These are phyloP conservation scores for Saccharomyces hybrid DNA, from an alignment of 1,139 yeast species.

Conservation along the genomic window DNA sequence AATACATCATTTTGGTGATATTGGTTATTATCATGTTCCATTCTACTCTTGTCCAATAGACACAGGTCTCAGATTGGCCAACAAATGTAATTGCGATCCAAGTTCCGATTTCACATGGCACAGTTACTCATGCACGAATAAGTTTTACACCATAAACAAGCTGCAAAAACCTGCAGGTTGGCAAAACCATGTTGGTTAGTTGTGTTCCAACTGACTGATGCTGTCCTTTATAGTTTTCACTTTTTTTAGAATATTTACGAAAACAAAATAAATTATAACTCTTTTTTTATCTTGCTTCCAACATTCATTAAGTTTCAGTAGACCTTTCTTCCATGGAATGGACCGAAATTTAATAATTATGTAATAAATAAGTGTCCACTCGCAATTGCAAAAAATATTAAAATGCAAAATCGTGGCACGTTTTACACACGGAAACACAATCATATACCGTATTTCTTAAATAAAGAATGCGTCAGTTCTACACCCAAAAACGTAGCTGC, in stretches of 20 bases:
- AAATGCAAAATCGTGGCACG: not conserved
- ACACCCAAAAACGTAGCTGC: constrained; percentile 97
- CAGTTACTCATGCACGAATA: constrained; percentile 76
- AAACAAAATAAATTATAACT: not conserved
- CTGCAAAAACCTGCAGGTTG: constrained; percentile 68
- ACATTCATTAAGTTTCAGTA: not conserved
- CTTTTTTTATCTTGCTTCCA: not conserved
- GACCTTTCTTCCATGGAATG: not conserved
- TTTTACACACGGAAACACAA: not conserved
- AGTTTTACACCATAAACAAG: constrained; percentile 56
- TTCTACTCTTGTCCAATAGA: constrained; percentile 77
- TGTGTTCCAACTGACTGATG: too few species aligned
- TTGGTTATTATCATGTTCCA: constrained; percentile 79
- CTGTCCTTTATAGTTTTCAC: not conserved
- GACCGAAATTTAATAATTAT: not conserved
- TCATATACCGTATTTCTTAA: constrained; percentile 35
- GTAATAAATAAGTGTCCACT: not conserved
- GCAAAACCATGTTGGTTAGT: constrained; percentile 43
- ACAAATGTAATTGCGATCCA: constrained; percentile 69
- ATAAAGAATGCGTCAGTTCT: constrained; percentile 70
- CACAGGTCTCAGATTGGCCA: constrained; percentile 41
- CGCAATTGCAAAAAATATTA: not conserved
- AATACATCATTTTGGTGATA: constrained; percentile 71
- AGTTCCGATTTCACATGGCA: constrained; percentile 75
- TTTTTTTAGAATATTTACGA: not conserved